Evolutionary conservation across 768 basidiomycete genomes (phyloP).

Genomic region (Agrocybe pediades): DNA sequence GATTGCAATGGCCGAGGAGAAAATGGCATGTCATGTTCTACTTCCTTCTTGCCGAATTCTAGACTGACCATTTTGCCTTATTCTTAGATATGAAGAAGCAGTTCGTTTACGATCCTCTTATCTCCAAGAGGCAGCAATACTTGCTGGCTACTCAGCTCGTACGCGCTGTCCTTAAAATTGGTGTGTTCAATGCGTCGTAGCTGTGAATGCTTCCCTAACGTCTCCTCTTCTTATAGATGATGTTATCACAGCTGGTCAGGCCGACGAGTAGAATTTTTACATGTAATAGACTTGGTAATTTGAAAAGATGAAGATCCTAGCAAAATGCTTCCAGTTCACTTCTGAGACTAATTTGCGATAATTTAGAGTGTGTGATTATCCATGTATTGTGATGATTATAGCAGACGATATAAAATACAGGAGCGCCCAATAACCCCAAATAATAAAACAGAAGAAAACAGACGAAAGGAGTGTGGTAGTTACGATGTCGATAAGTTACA

Average conservation of each 20-base stretch:
- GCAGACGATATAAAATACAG: too few species aligned
- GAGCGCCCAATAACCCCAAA: too few species aligned
- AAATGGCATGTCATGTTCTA: constrained; percentile 64
- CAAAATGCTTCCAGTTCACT: not conserved
- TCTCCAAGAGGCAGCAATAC: constrained; percentile 97
- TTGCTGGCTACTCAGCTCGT: constrained; percentile 96
- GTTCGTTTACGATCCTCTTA: constrained; percentile 95
- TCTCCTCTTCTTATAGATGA: constrained; percentile 52
- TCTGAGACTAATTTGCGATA: too few species aligned
- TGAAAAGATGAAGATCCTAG: not conserved
- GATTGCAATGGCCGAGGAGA: constrained; percentile 87
- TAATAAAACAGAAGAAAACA: too few species aligned
- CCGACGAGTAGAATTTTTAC: constrained; percentile 32
- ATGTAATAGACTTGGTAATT: not conserved
- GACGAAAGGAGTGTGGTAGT: too few species aligned
- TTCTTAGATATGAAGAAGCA: constrained; percentile 92
- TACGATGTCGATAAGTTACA: too few species aligned
- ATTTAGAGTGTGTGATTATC: too few species aligned
- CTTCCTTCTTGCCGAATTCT: not conserved
- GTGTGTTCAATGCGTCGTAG: constrained; percentile 38
- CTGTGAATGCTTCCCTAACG: constrained; percentile 1
- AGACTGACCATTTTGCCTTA: not conserved
- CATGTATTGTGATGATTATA: too few species aligned
- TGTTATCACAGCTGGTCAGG: constrained; percentile 73
- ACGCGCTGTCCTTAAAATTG: constrained; percentile 86